These are phyloP conservation scores for Candida sp. DNA, from an alignment of 1,139 yeast genomes.

Conservation along the genomic window DNA sequence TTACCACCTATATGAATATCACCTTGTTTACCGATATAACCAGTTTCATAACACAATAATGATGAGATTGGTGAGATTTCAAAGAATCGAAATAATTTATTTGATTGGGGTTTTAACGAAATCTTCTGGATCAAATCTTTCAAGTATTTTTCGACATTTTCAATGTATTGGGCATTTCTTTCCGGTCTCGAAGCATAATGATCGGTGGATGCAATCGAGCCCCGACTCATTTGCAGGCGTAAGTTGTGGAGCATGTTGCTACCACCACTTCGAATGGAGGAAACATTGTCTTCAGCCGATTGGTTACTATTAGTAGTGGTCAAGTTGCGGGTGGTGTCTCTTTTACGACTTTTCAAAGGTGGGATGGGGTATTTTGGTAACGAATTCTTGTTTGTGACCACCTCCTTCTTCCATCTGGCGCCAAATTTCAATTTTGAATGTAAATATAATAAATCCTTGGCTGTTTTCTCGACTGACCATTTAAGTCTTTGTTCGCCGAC, in stretches of 20 bases:
- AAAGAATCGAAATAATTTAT: constrained; percentile 77
- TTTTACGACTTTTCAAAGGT: constrained; percentile 16
- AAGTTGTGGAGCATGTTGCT: constrained; percentile 20
- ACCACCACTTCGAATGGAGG: neutral
- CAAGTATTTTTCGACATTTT: constrained; percentile 59
- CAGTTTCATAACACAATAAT: constrained; percentile 76
- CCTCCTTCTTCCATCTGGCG: constrained; percentile 34
- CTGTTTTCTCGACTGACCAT: constrained; percentile 78
- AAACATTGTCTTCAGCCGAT: constrained; percentile 6
- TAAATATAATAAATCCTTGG: constrained; percentile 65
- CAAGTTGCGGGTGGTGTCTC: constrained; percentile 3
- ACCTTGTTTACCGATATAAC: constrained; percentile 89
- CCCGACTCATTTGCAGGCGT: constrained; percentile 28
- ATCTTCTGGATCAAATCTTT: constrained; percentile 56
- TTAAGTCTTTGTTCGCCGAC: constrained; percentile 73
- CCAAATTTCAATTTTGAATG: constrained; percentile 65
- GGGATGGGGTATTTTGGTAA: constrained; percentile 32
- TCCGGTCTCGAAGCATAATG: constrained; percentile 16
- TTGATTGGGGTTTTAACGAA: constrained; percentile 76
- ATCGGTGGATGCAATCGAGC: constrained; percentile 23
- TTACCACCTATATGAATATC: constrained; percentile 74
- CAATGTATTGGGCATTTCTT: constrained; percentile 36
- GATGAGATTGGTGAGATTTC: constrained; percentile 90
- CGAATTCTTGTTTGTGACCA: constrained; percentile 23
- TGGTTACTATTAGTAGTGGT: neutral